Evolutionary conservation across 2,329 filamentous ascomycete genomes (phyloP).

Genomic region (Curvularia verruculosa): DNA sequence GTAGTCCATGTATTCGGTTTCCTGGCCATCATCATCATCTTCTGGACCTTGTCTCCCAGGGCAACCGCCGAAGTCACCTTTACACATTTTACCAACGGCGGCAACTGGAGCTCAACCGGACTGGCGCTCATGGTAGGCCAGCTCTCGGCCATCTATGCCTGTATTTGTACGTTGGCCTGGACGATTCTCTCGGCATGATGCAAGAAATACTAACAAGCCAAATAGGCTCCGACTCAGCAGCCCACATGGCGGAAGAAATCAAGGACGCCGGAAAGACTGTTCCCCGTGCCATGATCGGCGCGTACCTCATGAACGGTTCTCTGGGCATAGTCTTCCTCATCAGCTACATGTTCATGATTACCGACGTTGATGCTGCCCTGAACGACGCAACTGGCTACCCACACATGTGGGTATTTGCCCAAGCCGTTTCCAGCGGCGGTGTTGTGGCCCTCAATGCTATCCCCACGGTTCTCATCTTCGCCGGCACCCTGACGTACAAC

Average conservation of each 20-base stretch:
- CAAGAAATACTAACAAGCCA: constrained; percentile 14
- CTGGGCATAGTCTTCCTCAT: constrained; percentile 46
- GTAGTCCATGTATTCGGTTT: constrained; percentile 54
- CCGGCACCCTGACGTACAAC: constrained; percentile 40
- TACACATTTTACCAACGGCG: constrained; percentile 45
- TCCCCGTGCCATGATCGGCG: constrained; percentile 51
- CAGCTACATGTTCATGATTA: constrained; percentile 45
- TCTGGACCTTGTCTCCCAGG: constrained; percentile 45
- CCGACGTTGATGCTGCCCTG: constrained; percentile 37
- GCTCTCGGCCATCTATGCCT: constrained; percentile 46
- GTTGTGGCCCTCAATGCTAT: constrained; percentile 42
- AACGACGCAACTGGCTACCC: constrained; percentile 41
- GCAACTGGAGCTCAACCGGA: constrained; percentile 49
- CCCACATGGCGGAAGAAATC: constrained; percentile 54
- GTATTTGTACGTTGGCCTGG: constrained; percentile 36
- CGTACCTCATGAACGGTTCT: constrained; percentile 49
- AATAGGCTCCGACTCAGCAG: constrained; percentile 49
- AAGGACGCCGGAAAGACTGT: constrained; percentile 51
- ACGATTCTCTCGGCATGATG: no score
- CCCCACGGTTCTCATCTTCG: constrained; percentile 39
- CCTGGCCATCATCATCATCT: constrained; percentile 51
- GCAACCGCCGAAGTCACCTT: constrained; percentile 40
- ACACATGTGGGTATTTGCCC: constrained; percentile 44
- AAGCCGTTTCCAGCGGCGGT: constrained; percentile 34
- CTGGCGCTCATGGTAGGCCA: constrained; percentile 51